Base-by-base conservation (phyloP, 1,139 yeast genomes). In the Diutina pseudorugosa region DNA sequence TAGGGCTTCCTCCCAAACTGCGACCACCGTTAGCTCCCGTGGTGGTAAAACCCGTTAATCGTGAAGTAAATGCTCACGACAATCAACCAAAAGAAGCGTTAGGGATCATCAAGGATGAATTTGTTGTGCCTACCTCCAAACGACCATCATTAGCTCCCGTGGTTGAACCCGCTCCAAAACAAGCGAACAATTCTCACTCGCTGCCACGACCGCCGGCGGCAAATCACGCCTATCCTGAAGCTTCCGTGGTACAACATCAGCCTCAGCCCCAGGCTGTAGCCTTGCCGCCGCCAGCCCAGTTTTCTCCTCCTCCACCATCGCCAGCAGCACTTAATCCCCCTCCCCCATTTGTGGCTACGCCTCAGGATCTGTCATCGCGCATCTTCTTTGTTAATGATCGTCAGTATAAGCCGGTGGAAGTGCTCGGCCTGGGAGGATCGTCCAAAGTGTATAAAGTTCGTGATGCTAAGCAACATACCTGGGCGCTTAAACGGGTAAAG, bases 341-440 rank as follows among this genome's bases (percentile, higher is more conserved):
- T 9, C 25, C 45, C 19, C 45, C 45, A 1, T 19, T 41, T 19
- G 43, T 19, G 16, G 21, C n/a, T 20, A 9, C 43, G 3, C 20
- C 42, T 11, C 20, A 16, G 11, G 42, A 40, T n/a, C 42, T 40
- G 42, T n/a, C 20, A 5, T 40, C 42, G 19, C 18, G 42, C 5
- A 21, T 43, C 9, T 43, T 43, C 19, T 43, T 21, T 23, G 25
- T 43, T 11, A 25, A 25, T 14, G 30, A 43, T 16, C 47, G 47
- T 5, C 33, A 21, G 20, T 91, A 88, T 62, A 94, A 85, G 59
- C 79, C 85, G 54, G 68, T 88, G 21, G 96, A 89, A 60, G 70
- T 87, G 19, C 66, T 93, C 18, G 98, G 98, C 14, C 77, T 85
- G 61, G 98, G 98, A 40, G 98, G 98, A 0, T 79, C 97, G 0